Evolutionary conservation across 148 eudicot species (phyloP).

Genomic region (Simmondsia chinensis): DNA sequence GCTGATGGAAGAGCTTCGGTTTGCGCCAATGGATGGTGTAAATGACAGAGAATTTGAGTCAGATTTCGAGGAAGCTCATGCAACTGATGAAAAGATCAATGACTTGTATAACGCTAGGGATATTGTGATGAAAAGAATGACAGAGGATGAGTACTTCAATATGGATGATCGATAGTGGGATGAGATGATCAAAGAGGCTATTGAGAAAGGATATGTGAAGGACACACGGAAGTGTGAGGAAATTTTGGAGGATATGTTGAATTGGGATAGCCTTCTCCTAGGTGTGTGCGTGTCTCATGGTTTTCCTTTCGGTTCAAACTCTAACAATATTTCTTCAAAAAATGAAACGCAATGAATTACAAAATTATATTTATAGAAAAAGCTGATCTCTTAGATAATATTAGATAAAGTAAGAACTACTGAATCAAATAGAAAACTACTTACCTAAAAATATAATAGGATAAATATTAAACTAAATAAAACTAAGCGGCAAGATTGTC

Average conservation of each 20-base stretch:
- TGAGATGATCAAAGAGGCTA: conserved; percentile 47
- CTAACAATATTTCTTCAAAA: too few species aligned
- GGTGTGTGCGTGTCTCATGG: conserved; percentile 37
- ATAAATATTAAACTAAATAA: too few species aligned
- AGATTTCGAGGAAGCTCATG: conserved; percentile 46
- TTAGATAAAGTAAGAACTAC: too few species aligned
- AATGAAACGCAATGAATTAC: too few species aligned
- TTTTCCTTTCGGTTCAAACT: neutral
- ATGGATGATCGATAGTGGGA: conserved; percentile 82
- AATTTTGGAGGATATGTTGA: conserved; percentile 80
- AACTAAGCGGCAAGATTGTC: too few species aligned
- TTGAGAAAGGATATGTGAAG: conserved; percentile 32
- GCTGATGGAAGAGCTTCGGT: conserved; percentile 37
- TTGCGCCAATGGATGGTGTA: conserved; percentile 37
- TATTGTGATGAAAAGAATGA: conserved; percentile 37
- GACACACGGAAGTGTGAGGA: conserved; percentile 67
- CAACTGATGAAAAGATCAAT: conserved; percentile 63
- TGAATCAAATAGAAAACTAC: too few species aligned
- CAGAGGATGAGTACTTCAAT: conserved; percentile 44
- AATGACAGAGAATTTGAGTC: conserved; percentile 41
- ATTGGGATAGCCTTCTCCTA: conserved; percentile 83
- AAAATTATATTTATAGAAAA: too few species aligned
- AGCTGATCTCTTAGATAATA: too few species aligned
- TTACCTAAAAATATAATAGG: too few species aligned
- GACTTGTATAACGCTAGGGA: conserved; percentile 48